Evolutionary conservation across 1,139 yeast genomes (phyloP), one percentile per base, ranked within the genome.

Genomic region (Blastobotrys persicus): DNA sequence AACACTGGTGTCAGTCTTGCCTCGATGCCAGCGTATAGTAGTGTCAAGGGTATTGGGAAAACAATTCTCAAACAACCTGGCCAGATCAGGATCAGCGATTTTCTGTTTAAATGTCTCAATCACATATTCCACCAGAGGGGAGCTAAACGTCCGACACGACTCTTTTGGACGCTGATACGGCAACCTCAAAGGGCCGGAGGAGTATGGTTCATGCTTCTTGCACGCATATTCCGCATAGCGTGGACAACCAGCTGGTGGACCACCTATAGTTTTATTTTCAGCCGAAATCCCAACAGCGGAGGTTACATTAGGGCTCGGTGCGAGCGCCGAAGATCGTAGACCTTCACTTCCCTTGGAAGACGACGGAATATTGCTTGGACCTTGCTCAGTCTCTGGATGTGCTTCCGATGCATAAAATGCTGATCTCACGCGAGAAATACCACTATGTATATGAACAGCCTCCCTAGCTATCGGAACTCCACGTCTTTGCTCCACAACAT

Each of bases 1-100:
- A 9, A 57, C 1, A 70, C 72, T 13, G 17, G 50, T 44, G 40
- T 54, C 47, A 20, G 56, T 57, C 11, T 57, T 35, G 23, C 65
- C 60, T 32, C 59, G 60, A 12, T 85, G 88, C 88, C 91, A 88
- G 50, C 85, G 72, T 44, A 88, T 80, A 0, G 96, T 88, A 0
- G 96, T 88, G 61, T 88, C 96, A 46, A 89, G 70, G 0, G 96
- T 88, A 62, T 89, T 89, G 6, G 96, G 96, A 53, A 88, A 76
- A 49, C 94, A 78, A 63, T 88, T 88, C 61, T 88, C 96, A 58
- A 88, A 77, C 53, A 88, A 67, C 47, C 94, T 70, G 1, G 85
- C 87, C 47, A 88, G 68, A 64, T 88, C 96, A 0, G 76, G 77
- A 60, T 83, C 82, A 34, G 66, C 64, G 17, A 86, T 71, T 58